Base-by-base conservation (phyloP, 2,329 filamentous ascomycete species). In the Sporothrix globosa region DNA sequence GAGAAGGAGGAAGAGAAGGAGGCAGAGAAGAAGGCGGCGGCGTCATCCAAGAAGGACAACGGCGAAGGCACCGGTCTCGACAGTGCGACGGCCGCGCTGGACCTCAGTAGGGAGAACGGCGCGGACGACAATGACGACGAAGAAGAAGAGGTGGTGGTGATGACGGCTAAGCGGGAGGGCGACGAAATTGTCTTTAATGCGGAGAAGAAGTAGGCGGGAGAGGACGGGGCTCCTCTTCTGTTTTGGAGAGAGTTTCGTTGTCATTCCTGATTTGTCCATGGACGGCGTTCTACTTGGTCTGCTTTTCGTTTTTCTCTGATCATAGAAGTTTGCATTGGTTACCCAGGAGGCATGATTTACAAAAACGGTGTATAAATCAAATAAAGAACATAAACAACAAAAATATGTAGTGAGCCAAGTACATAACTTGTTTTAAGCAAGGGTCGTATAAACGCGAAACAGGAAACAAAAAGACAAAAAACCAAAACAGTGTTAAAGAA, bases 21-120 rank as follows among this genome's bases (percentile, higher is more conserved):
- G 10, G n/a, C 52, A 3, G 58, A 11, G 39, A 7, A 11, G n/a
- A 24, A 14, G 44, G 13, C 54, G 9, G 13, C 5, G 34, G 34
- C 34, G 34, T 9, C 34, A 7, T 34, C 34, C 34, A 34, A 34
- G 9, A 34, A 34, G 34, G 34, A 34, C 56, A 21, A 13, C 30
- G 30, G 30, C 17, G 21, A n/a, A 6, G 19, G 17, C 14, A 61
- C 56, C 14, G 54, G 65, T 3, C 61, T 73, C 58, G 61, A 66
- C 66, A 39, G n/a, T 17, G 72, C 67, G 0, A 53, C 68, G 30
- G 72, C 70, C 6, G 61, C 41, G 9, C 30, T 73, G 10, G 52
- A 58, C 39, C 52, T 68, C 19, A 34, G 58, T 19, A 27, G 48
- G 54, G 58, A 61, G 39, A 4, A 7, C 27, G 11, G 9, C 34